phyloP scores from a whole-genome alignment of 2,329 filamentous ascomycete species.

The Ceratocystis ficicola region DNA sequence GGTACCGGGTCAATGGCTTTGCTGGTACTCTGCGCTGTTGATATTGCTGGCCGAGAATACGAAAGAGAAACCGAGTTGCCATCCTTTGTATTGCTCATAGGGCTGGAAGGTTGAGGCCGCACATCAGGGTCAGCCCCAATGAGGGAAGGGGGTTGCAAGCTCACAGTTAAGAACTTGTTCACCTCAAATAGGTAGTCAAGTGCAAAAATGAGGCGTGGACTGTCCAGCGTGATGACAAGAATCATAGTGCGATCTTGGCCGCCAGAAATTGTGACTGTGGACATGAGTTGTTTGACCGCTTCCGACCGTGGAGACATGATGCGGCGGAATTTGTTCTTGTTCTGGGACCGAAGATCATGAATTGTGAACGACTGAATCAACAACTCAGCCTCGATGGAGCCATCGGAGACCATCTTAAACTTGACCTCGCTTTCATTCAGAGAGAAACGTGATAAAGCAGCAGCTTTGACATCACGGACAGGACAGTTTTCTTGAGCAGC shows the following conservation, averaged over 20 bases:
- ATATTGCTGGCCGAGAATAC: neutral
- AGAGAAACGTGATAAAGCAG: conserved; percentile 86
- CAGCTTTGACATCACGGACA: conserved; percentile 62
- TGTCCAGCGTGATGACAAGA: conserved; percentile 86
- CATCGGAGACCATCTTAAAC: conserved; percentile 82
- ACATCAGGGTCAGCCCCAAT: conserved; percentile 39
- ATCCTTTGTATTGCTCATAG: no score
- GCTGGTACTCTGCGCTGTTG: conserved; percentile 31
- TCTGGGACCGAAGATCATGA: conserved; percentile 73
- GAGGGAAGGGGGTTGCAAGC: conserved; percentile 51
- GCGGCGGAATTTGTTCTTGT: conserved; percentile 90
- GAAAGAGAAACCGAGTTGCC: no score
- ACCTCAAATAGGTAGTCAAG: conserved; percentile 90
- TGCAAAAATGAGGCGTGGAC: conserved; percentile 85
- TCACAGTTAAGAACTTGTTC: conserved; percentile 66
- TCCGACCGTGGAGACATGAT: conserved; percentile 98
- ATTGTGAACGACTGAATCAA: conserved; percentile 92
- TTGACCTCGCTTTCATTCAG: conserved; percentile 87
- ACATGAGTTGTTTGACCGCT: conserved; percentile 95
- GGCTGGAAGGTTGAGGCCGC: conserved; percentile 25
- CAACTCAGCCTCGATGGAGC: conserved; percentile 82
- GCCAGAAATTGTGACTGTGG: conserved; percentile 82
- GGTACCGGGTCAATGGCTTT: neutral
- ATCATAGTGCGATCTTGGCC: conserved; percentile 63
- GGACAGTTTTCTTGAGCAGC: conserved; percentile 63